These are phyloP conservation scores for Allomyces macrogynus DNA, from an alignment of 192 early-diverging fungal species.

Conservation along the genomic window DNA sequence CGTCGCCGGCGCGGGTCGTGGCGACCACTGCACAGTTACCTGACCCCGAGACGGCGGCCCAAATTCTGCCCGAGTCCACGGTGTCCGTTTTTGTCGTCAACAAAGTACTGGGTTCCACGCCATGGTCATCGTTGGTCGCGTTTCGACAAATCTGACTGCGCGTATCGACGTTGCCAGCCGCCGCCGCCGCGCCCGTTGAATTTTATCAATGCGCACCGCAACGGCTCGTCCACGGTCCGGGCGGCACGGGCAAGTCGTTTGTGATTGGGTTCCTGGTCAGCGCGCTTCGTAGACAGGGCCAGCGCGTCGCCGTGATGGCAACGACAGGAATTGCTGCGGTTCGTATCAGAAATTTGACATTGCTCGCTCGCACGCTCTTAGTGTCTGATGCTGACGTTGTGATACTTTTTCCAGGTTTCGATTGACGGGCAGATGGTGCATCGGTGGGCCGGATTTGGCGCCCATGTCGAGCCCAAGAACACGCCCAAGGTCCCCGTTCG, in stretches of 20 bases:
- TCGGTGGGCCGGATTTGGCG: neutral
- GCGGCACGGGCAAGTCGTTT: neutral
- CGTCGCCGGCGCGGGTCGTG: too few relatives aligned
- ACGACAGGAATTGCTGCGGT: neutral
- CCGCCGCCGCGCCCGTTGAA: too few relatives aligned
- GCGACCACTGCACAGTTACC: too few relatives aligned
- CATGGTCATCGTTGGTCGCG: too few relatives aligned
- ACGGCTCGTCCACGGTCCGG: neutral
- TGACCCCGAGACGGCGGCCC: too few relatives aligned
- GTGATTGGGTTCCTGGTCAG: neutral
- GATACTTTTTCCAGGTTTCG: neutral
- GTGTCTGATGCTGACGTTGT: too few relatives aligned
- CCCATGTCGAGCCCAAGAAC: neutral
- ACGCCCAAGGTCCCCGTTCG: neutral
- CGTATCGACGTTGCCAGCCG: too few relatives aligned
- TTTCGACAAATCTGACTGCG: too few relatives aligned
- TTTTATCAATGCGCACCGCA: too few relatives aligned
- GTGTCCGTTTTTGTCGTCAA: too few relatives aligned
- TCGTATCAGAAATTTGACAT: neutral
- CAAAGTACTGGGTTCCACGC: too few relatives aligned
- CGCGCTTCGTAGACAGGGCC: neutral
- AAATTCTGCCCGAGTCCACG: too few relatives aligned
- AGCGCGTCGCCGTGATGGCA: neutral
- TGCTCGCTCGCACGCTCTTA: neutral
- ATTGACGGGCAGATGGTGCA: neutral